These are phyloP conservation scores for Colletotrichum lindemuthianum DNA, from an alignment of 2,329 filamentous ascomycete species.

Conservation along the genomic window DNA sequence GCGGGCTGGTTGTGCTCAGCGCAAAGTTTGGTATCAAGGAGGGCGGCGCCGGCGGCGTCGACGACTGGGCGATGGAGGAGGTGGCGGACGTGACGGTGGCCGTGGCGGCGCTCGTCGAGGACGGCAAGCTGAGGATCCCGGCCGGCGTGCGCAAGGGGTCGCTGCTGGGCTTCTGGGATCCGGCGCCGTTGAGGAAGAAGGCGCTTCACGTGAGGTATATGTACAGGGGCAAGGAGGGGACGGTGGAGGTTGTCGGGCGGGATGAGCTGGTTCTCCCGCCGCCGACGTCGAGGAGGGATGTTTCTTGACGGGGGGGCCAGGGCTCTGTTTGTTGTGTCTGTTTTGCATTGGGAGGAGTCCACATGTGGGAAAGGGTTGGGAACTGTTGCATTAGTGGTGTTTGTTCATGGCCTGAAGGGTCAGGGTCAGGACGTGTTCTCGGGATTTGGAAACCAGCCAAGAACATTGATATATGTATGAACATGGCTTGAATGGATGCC, in stretches of 20 bases:
- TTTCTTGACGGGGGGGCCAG: not conserved
- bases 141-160: slow-evolving; percentile 53
- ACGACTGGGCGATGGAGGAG: slow-evolving; percentile 49
- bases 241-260: slow-evolving; percentile 48
- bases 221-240: slow-evolving; percentile 48
- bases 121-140: slow-evolving; percentile 50
- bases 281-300: not conserved
- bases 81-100: slow-evolving; percentile 62
- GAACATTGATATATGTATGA: too few species aligned
- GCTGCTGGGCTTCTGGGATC: slow-evolving; percentile 63
- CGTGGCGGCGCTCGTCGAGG: slow-evolving; percentile 56
- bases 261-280: slow-evolving; percentile 45
- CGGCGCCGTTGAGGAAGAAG: slow-evolving; percentile 55
- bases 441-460: too few species aligned
- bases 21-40: slow-evolving; percentile 58
- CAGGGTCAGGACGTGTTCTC: too few species aligned
- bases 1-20: slow-evolving; percentile 58
- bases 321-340: too few species aligned
- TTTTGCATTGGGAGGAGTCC: not conserved
- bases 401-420: too few species aligned
- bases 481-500: too few species aligned
- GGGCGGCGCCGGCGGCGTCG: slow-evolving; percentile 7
- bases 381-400: too few species aligned
- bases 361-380: too few species aligned
- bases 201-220: slow-evolving; percentile 57